Base-by-base conservation (phyloP, 176 grass and related monocot genomes). In the Alopecurus myosuroides region DNA sequence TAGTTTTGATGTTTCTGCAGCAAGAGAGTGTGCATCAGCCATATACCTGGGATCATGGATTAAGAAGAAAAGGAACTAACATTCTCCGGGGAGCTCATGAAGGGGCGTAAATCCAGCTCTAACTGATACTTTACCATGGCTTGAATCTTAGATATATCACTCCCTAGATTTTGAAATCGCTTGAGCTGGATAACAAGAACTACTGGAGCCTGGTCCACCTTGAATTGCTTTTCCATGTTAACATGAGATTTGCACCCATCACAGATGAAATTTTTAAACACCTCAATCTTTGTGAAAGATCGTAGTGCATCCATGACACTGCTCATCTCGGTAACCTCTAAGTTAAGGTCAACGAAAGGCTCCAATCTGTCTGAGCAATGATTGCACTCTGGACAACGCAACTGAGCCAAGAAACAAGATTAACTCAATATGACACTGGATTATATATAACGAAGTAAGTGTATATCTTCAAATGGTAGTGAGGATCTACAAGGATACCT, bases 181-280 rank as follows among this genome's bases (percentile, higher is more conserved):
- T 93, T 93, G 14, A 93, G 88, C 48, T 93, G 88, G 19, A 93
- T 81, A 22, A 80, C 88, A 76, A 93, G 77, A 44, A 90, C 85
- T 83, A 90, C 81, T 40, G 88, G 91, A 2, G 78, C 82, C 81
- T 79, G 67, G 17, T 90, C 82, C 28, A 93, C 12, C 73, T 82
- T 85, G 7, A 93, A 76, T 44, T 90, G 91, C 9, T 93, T 93
- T 80, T 90, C 91, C 85, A 90, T 82, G 33, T 53, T 77, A 49
- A 90, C 91, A 26, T 31, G 52, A 82, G 77, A 70, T 44, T 90
- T 88, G 66, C 91, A 93, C 26, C 88, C 88, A 50, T 85, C 88
- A 70, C 88, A 90, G 20, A 7, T 45, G 45, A 89, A 81, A 77
- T 82, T 88, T 76, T 90, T 74, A 51, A 93, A 85, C 36, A 85